phyloP scores from a whole-genome alignment of 1,284 basidiomycete species.

The Exobasidium rhododendri region DNA sequence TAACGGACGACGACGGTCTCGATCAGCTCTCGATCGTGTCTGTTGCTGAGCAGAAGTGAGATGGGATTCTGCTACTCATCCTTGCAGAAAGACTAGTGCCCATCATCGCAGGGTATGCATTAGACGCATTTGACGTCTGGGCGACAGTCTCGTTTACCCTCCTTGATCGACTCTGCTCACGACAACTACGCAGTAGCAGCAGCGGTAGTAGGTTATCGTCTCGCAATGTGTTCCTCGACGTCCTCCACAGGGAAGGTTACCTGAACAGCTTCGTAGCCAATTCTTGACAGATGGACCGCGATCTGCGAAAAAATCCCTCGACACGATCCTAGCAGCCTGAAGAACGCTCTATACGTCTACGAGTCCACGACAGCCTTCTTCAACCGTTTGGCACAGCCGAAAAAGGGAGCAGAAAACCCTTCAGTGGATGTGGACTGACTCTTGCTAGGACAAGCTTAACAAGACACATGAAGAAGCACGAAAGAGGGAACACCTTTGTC shows the following conservation, averaged over 20 bases:
- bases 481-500: too few relatives aligned
- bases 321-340: constrained; percentile 88
- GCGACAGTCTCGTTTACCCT: constrained; percentile 88
- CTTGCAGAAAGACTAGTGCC: constrained; percentile 69
- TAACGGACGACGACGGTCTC: constrained; percentile 25
- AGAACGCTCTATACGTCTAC: constrained; percentile 90
- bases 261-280: constrained; percentile 77
- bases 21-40: constrained; percentile 52
- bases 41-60: constrained; percentile 65
- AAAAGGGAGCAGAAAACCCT: constrained; percentile 80
- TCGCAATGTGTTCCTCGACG: constrained; percentile 59
- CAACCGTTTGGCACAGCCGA: constrained; percentile 74
- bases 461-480: too few relatives aligned
- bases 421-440: too few relatives aligned
- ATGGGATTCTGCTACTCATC: constrained; percentile 61
- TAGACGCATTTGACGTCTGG: constrained; percentile 93
- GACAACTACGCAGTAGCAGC: constrained; percentile 32
- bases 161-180: constrained; percentile 68
- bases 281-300: constrained; percentile 75
- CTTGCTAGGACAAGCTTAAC: too few relatives aligned
- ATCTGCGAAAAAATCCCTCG: constrained; percentile 76
- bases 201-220: neutral
- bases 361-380: constrained; percentile 89
- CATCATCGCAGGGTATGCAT: constrained; percentile 80
- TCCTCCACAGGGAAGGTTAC: constrained; percentile 73